Evolutionary conservation across 179 eudicot species (phyloP), one percentile per base, ranked within the genome.

Genomic region (Heliamphora ciliata): DNA sequence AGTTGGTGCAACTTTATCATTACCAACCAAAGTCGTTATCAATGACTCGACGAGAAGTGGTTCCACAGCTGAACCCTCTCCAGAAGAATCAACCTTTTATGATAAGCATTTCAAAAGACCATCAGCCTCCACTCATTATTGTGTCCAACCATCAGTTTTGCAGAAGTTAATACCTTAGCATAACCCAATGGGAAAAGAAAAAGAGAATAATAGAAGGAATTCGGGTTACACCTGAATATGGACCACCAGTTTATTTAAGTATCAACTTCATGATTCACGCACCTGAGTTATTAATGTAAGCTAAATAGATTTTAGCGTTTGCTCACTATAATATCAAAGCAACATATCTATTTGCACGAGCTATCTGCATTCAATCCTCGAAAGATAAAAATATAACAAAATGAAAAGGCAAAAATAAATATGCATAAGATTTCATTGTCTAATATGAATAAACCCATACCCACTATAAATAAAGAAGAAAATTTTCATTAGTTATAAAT

Each of bases 41-140:
- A 94, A 82, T 60, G 89, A 85, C 59, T 90, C 87, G 9, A 94
- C 88, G 85, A 92, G 75, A 60, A 48, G 15, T 82, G 89, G 90
- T 86, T 92, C 98, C 68, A 47, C 10, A 2, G 84, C 74, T 61
- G 85, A 64, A 81, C 83, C 85, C 54, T 88, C 85, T 50, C 69
- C 58, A 18, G 88, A 82, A 50, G 89, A 86, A 79, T 84, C 88
- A 82, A 73, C 93, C 94, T 92, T 87, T 66, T 84, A 76, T 46
- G 40, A 81, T 11, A 60, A 50, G 46, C 24, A 59, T 21, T 77
- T 59, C 44, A 31, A 11, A n/a, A 10, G 15, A 40, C 74, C 18
- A 50, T 76, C 84, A 83, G 72, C 52, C 46, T 48, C 51, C 76
- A 74, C 50, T 21, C 11, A 13, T 0, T 63, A 50, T 46, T 68